Evolutionary conservation across 345 rosid genomes (phyloP), one percentile per base, ranked within the genome.

Genomic region (Zanthoxylum bungeanum): DNA sequence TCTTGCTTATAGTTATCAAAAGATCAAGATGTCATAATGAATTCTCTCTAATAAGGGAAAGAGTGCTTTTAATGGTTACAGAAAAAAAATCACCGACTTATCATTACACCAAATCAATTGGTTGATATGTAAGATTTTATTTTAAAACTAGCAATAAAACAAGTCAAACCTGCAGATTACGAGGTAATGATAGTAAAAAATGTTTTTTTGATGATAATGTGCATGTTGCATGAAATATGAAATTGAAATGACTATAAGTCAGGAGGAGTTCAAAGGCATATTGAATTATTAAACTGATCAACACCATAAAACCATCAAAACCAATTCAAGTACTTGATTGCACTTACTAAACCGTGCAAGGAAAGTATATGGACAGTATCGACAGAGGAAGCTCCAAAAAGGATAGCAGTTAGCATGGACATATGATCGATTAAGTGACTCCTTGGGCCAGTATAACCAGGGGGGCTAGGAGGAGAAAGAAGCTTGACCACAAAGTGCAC

Each of bases 261-360:
- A 25, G 68, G 46, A 69, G 68, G 70, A 71, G 25, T 67, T 62
- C 33, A 67, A 50, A 64, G 31, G 53, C 33, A 69, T 4, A 4
- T 36, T 40, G 34, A 50, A 52, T 53, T 53, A 40, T 19, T n/a
- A 52, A 49, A 22, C 47, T 25, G 12, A 68, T 37, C 39, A 28
- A 46, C 39, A 17, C 28, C 37, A 39, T 39, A 40, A n/a, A 59
- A 9, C 50, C 49, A 37, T 19, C 0, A 46, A 9, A 36, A 12
- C 36, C 4, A 9, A n/a, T 36, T 11, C 19, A 9, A 70, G 44
- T 24, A 60, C 30, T 42, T 72, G 62, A 80, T 87, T 77, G 76
- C 61, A 82, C 88, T 81, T 77, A 88, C 92, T 82, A 84, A 77
- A 12, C 92, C 92, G 72, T 86, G 88, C 76, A 88, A 73, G 49